Conservation (phyloP, 2,329 filamentous ascomycete genomes). For the Cytospora leucostoma region DNA sequence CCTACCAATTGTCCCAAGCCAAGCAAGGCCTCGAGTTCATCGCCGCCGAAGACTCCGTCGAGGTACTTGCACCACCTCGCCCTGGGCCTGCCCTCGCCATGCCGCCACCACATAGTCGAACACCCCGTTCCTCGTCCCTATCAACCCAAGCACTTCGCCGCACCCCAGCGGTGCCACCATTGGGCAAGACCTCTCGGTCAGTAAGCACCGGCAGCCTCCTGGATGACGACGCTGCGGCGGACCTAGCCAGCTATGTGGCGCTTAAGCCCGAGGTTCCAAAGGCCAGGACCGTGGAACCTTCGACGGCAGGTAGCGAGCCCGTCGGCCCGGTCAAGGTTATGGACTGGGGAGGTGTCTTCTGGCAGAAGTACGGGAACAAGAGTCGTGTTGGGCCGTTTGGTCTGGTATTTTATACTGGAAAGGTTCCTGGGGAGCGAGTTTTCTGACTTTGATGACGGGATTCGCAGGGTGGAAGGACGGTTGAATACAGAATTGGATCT, state of each 20-base stretch:
- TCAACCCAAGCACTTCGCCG: background rate
- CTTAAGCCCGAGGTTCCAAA: background rate
- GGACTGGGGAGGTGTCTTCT: constrained; percentile 29
- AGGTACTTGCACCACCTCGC: background rate
- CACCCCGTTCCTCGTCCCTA: background rate
- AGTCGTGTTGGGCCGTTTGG: constrained; percentile 25
- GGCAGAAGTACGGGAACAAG: constrained; percentile 32
- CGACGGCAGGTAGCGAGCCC: background rate
- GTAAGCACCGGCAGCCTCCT: background rate
- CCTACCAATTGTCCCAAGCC: constrained; percentile 24
- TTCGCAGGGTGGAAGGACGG: background rate
- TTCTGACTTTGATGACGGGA: background rate
- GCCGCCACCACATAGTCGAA: background rate
- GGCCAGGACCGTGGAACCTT: background rate
- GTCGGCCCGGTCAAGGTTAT: constrained; percentile 11
- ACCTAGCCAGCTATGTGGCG: background rate
- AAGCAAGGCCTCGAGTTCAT: constrained; percentile 5
- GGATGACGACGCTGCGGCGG: background rate
- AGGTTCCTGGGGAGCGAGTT: background rate
- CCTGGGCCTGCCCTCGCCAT: background rate
- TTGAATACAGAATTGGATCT: too few species aligned
- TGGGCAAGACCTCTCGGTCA: background rate
- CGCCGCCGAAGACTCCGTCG: constrained; percentile 1
- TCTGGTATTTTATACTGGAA: background rate
- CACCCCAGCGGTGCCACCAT: background rate